phyloP scores from a whole-genome alignment of 2,329 filamentous ascomycete species.

The Fusarium penzigii region DNA sequence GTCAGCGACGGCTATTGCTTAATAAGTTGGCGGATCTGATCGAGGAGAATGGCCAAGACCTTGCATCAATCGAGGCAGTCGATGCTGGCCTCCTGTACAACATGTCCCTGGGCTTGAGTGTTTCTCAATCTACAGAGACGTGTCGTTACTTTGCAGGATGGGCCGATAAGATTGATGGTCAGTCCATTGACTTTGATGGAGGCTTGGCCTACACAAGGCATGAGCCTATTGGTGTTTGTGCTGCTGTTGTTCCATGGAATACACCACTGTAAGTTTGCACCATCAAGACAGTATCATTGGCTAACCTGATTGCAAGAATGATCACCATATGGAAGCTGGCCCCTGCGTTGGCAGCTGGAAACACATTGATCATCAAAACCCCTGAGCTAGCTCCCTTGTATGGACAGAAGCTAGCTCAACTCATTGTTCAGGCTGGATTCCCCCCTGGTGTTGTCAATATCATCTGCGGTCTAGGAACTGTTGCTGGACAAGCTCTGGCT shows the following conservation, averaged over 20 bases:
- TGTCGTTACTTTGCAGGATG: slow-evolving; percentile 72
- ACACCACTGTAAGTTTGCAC: slow-evolving; percentile 51
- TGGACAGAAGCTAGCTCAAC: slow-evolving; percentile 60
- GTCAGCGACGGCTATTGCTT: slow-evolving; percentile 66
- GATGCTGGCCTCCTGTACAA: slow-evolving; percentile 76
- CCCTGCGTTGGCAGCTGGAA: slow-evolving; percentile 63
- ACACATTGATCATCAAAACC: slow-evolving; percentile 62
- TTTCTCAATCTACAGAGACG: slow-evolving; percentile 22
- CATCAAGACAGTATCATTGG: background rate
- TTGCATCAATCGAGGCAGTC: slow-evolving; percentile 76
- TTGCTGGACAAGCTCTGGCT: slow-evolving; percentile 66
- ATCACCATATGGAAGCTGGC: slow-evolving; percentile 56
- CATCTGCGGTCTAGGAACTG: slow-evolving; percentile 65
- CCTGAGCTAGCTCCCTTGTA: slow-evolving; percentile 64
- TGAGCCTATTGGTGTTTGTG: slow-evolving; percentile 72
- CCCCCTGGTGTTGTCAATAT: slow-evolving; percentile 74
- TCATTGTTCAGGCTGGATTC: slow-evolving; percentile 71
- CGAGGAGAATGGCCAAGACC: slow-evolving; percentile 68
- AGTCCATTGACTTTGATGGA: slow-evolving; percentile 71
- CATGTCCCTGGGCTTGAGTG: slow-evolving; percentile 45
- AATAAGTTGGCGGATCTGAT: slow-evolving; percentile 73
- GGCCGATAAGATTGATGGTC: slow-evolving; percentile 82
- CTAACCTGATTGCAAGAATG: slow-evolving; percentile 2
- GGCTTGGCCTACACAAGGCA: slow-evolving; percentile 74
- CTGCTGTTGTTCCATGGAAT: slow-evolving; percentile 73